A percentile compares a stretch with the other conserved stretches of the same genome.
phyloP scores from a whole-genome alignment of 805 yeast genomes.

The Yarrowia yakushimensis region DNA sequence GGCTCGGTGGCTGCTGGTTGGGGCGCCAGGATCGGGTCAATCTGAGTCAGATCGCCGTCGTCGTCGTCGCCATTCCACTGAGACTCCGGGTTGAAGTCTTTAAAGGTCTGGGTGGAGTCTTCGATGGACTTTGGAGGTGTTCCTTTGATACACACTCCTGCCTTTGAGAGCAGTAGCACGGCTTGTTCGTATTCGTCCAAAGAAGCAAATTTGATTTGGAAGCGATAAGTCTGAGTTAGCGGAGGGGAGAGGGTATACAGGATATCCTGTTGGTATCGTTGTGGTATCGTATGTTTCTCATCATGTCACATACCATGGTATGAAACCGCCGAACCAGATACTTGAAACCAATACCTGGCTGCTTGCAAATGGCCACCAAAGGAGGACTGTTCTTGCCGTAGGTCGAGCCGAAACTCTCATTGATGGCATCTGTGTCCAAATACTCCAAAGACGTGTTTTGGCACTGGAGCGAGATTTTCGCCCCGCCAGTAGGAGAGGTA shows the following conservation, averaged over 20 bases:
- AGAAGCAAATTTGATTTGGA: not conserved
- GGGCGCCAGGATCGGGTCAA: not conserved
- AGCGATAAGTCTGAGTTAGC: slow-evolving; percentile 21
- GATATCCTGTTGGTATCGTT: not conserved
- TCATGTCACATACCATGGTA: slow-evolving; percentile 1
- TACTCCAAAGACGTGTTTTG: not conserved
- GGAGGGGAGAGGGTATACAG: not conserved
- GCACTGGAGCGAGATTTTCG: not conserved
- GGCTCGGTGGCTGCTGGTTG: not conserved
- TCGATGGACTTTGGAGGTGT: not conserved
- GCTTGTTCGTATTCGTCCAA: not conserved
- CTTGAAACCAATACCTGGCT: slow-evolving; percentile 16
- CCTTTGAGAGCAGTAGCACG: not conserved
- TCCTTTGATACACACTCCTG: slow-evolving; percentile 2
- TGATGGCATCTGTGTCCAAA: not conserved
- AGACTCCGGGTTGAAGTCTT: slow-evolving; percentile 4
- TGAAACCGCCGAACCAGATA: not conserved
- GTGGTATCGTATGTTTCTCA: too few species aligned
- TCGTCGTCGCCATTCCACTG: not conserved
- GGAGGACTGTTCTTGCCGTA: slow-evolving; percentile 8
- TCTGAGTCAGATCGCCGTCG: not conserved
- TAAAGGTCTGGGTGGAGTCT: not conserved
- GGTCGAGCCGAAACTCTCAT: not conserved
- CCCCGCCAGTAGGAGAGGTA: not conserved
- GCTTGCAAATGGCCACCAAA: not conserved